Conservation (phyloP, 768 basidiomycete species). For the Cystofilobasidium bisporidii region DNA sequence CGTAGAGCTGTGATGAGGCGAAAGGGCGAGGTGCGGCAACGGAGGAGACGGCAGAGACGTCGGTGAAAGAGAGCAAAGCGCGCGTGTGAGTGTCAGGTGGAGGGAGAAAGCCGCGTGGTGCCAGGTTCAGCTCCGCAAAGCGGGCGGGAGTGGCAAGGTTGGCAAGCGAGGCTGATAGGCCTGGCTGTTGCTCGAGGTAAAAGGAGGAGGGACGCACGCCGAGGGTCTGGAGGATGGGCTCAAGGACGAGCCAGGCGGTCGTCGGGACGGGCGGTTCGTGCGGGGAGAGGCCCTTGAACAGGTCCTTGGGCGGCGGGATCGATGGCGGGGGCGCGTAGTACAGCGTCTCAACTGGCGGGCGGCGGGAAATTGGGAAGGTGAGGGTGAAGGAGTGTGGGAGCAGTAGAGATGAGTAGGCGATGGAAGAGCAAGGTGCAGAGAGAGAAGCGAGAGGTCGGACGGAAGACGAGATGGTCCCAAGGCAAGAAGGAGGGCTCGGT, state of each 20-base stretch:
- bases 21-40: neutral
- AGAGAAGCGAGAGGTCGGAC: too few species aligned
- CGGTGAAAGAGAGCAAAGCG: too few species aligned
- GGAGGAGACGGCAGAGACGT: neutral
- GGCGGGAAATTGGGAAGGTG: neutral
- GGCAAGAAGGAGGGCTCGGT: too few species aligned
- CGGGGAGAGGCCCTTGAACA: slow-evolving; percentile 14
- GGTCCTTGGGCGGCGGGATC: neutral
- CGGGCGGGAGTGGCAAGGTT: too few species aligned
- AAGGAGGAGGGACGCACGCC: slow-evolving; percentile 3
- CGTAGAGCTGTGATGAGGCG: slow-evolving; percentile 13
- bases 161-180: too few species aligned
- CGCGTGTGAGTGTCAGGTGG: too few species aligned
- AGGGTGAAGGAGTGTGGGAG: neutral
- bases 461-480: too few species aligned
- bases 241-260: slow-evolving; percentile 8
- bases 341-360: slow-evolving; percentile 18
- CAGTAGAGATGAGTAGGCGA: neutral
- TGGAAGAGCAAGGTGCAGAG: too few species aligned
- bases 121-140: too few species aligned
- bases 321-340: slow-evolving; percentile 12
- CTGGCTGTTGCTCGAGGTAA: too few species aligned
- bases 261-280: slow-evolving; percentile 20
- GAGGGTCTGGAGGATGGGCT: slow-evolving; percentile 2
- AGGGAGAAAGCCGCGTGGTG: neutral